These are phyloP conservation scores for Boletus sensibilis DNA, from an alignment of 768 basidiomycete species.

Conservation along the genomic window DNA sequence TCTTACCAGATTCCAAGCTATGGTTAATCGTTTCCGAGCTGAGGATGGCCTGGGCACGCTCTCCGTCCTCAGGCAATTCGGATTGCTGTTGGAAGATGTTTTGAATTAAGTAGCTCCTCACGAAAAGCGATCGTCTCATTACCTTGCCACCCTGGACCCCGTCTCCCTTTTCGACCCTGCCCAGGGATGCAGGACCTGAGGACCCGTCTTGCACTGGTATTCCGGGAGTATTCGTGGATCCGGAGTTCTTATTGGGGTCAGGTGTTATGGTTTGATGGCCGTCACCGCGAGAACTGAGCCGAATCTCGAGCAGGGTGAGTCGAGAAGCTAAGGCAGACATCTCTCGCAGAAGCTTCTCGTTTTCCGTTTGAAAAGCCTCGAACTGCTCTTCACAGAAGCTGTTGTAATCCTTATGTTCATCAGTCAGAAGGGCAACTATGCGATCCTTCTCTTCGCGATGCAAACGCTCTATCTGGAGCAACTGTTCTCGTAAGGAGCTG, in stretches of 20 bases:
- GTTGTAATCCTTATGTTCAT: background rate
- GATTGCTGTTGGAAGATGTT: background rate
- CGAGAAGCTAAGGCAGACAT: background rate
- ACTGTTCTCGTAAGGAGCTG: background rate
- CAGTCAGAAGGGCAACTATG: background rate
- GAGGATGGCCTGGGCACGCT: background rate
- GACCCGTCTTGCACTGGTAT: background rate
- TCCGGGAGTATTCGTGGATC: background rate
- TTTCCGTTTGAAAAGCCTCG: background rate
- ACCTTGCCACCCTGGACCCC: background rate
- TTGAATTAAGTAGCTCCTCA: background rate
- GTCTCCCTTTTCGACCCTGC: background rate
- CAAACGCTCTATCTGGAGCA: background rate
- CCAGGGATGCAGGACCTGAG: background rate
- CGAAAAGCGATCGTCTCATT: background rate
- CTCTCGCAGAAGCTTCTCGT: background rate
- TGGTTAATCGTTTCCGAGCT: background rate
- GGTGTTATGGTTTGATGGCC: background rate
- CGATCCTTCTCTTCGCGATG: constrained; percentile 5
- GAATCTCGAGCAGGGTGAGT: background rate
- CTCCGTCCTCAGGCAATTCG: background rate
- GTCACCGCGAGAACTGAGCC: background rate
- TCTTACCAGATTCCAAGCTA: background rate
- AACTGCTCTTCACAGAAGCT: background rate
- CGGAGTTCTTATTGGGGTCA: background rate